phyloP scores from a whole-genome alignment of 371 early-diverging fungal genomes.

The Zancudomyces culisetae region DNA sequence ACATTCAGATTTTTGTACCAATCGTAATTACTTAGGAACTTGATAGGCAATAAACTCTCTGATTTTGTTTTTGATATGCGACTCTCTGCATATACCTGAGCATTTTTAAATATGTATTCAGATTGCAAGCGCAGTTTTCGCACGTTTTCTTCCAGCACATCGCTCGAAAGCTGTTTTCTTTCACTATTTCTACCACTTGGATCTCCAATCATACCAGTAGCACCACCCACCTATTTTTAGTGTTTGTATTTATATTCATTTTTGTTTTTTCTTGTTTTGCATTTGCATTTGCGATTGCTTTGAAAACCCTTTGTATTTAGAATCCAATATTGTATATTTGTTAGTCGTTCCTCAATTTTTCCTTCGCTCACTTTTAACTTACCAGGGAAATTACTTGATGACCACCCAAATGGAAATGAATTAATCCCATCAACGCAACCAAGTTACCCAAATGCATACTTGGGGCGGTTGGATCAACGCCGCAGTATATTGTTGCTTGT shows the following conservation, averaged over 20 bases:
- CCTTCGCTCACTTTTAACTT: too few species aligned
- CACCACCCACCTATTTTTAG: conserved; percentile 55
- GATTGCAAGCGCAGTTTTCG: conserved; percentile 49
- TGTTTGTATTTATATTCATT: too few species aligned
- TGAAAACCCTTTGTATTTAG: not conserved
- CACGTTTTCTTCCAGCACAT: conserved; percentile 39
- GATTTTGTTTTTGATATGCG: conserved; percentile 8
- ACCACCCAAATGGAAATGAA: conserved; percentile 70
- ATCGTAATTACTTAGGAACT: conserved; percentile 57
- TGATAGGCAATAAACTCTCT: conserved; percentile 11
- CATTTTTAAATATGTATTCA: conserved; percentile 44
- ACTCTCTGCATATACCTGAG: conserved; percentile 32
- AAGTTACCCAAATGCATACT: conserved; percentile 83
- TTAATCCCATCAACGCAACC: conserved; percentile 56
- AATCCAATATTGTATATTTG: not conserved
- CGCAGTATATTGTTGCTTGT: conserved; percentile 45
- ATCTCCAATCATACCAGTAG: conserved; percentile 88
- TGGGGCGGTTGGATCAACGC: conserved; percentile 89
- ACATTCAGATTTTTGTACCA: conserved; percentile 68
- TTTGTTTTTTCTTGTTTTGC: not conserved
- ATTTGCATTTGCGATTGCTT: not conserved
- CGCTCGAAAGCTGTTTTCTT: conserved; percentile 37
- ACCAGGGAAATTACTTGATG: conserved; percentile 71
- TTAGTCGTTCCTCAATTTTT: too few species aligned
- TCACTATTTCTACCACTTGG: conserved; percentile 75